Conservation (phyloP, 2,329 filamentous ascomycete species). For the Corniculantispora saksenae region DNA sequence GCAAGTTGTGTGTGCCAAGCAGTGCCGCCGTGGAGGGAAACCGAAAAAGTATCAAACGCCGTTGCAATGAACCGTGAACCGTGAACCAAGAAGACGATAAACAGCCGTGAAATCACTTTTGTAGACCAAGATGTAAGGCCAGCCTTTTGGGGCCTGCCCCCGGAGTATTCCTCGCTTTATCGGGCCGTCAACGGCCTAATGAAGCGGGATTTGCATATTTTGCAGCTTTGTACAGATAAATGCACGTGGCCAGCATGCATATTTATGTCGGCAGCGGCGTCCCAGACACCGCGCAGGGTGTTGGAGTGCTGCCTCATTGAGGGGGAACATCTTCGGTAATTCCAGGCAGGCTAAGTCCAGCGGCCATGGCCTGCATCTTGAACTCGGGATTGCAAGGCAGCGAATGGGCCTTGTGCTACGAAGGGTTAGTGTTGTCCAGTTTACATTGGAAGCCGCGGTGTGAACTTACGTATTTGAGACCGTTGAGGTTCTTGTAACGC, state of each 20-base stretch:
- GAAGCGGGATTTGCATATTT: neutral
- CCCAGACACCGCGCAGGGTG: neutral
- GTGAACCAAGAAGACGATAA: conserved; percentile 15
- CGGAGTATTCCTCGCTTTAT: neutral
- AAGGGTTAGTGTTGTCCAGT: conserved; percentile 33
- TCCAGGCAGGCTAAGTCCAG: conserved; percentile 44
- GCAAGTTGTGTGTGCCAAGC: neutral
- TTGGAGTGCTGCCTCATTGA: conserved; percentile 21
- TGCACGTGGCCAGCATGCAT: conserved; percentile 18
- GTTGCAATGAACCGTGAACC: conserved; percentile 13
- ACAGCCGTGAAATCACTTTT: conserved; percentile 19
- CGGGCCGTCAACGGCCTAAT: conserved; percentile 15
- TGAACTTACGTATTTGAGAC: conserved; percentile 81
- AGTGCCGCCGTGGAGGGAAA: neutral
- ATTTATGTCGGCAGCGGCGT: neutral
- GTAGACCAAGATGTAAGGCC: conserved; percentile 17
- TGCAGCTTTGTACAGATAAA: conserved; percentile 14
- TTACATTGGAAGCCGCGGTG: too few species aligned
- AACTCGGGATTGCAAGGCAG: conserved; percentile 86
- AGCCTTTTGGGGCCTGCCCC: conserved; percentile 14
- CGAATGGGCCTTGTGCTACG: conserved; percentile 75
- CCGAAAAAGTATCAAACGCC: conserved; percentile 15
- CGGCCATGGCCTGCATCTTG: conserved; percentile 47
- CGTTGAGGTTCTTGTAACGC: conserved; percentile 98
- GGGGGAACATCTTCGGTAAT: conserved; percentile 47